Conservation (phyloP, 164 flowering plant genomes). For the Stephania yunnanensis region DNA sequence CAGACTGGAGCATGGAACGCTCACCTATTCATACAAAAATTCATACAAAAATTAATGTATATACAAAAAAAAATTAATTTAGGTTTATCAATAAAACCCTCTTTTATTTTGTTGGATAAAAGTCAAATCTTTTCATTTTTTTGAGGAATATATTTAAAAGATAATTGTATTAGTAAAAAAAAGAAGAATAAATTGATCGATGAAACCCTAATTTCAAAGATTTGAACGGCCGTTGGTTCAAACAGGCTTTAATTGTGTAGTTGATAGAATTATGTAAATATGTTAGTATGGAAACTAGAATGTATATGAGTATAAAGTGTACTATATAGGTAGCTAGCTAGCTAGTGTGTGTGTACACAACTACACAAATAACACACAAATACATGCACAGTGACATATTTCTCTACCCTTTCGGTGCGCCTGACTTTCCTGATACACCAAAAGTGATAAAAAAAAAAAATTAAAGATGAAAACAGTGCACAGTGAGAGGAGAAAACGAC, state of each 20-base stretch:
- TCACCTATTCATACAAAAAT: constrained; percentile 41
- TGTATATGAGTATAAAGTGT: neutral
- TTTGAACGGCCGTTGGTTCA: neutral
- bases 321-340: too few species aligned
- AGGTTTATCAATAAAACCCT: neutral
- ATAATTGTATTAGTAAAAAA: neutral
- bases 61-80: too few species aligned
- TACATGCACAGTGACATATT: neutral
- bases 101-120: neutral
- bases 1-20: constrained; percentile 57
- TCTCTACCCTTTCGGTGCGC: constrained; percentile 28
- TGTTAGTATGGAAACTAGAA: constrained; percentile 11
- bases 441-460: constrained; percentile 12
- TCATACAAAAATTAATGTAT: too few species aligned
- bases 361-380: neutral
- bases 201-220: neutral
- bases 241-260: neutral
- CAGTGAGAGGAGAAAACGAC: constrained; percentile 42
- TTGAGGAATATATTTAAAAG: too few species aligned
- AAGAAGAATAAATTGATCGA: neutral
- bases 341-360: neutral
- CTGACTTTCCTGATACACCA: constrained; percentile 28
- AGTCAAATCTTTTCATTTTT: neutral
- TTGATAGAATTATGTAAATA: too few species aligned
- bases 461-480: constrained; percentile 13